Percentiles rank a stretch among this genome's conserved stretches.
Evolutionary conservation across 2,329 filamentous ascomycete genomes (phyloP).

Genomic region (Trichoderma arundinaceum): DNA sequence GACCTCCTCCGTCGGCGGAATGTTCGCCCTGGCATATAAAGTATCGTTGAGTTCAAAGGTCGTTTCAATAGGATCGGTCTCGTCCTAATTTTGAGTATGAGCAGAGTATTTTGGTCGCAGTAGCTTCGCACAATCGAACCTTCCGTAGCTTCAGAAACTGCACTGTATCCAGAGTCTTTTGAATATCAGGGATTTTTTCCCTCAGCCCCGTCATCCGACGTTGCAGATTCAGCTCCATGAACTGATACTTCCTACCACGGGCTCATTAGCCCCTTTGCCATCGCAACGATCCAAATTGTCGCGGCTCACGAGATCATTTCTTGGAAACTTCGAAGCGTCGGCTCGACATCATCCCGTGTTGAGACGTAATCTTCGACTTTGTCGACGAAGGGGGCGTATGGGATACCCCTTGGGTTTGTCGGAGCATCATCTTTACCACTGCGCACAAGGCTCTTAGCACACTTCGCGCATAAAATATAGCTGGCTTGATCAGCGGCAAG

Average conservation of each 20-base stretch:
- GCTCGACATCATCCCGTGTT: slow-evolving; percentile 77
- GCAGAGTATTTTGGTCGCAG: background rate
- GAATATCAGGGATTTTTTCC: slow-evolving; percentile 96
- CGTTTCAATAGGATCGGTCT: slow-evolving; percentile 77
- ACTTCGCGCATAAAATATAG: background rate
- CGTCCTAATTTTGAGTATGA: slow-evolving; percentile 47
- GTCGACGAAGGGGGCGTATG: slow-evolving; percentile 83
- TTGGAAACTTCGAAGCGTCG: slow-evolving; percentile 81
- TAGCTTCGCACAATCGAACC: slow-evolving; percentile 49
- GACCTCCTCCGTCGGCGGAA: slow-evolving; percentile 85
- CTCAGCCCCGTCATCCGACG: slow-evolving; percentile 79
- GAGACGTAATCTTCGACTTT: slow-evolving; percentile 87
- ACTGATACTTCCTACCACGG: slow-evolving; percentile 87
- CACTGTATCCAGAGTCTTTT: slow-evolving; percentile 93
- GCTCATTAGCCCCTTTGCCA: slow-evolving; percentile 31
- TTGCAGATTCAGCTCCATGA: slow-evolving; percentile 96
- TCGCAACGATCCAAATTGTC: slow-evolving; percentile 1
- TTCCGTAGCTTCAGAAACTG: slow-evolving; percentile 79
- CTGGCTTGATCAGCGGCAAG: background rate
- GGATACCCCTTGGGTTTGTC: slow-evolving; percentile 83
- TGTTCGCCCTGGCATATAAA: slow-evolving; percentile 83
- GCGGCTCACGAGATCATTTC: slow-evolving; percentile 85
- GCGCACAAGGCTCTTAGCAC: slow-evolving; percentile 23
- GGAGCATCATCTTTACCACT: slow-evolving; percentile 56
- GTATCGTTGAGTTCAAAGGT: slow-evolving; percentile 98